phyloP scores from a whole-genome alignment of 1,284 basidiomycete genomes.

The Cutaneotrichosporon daszewskae region DNA sequence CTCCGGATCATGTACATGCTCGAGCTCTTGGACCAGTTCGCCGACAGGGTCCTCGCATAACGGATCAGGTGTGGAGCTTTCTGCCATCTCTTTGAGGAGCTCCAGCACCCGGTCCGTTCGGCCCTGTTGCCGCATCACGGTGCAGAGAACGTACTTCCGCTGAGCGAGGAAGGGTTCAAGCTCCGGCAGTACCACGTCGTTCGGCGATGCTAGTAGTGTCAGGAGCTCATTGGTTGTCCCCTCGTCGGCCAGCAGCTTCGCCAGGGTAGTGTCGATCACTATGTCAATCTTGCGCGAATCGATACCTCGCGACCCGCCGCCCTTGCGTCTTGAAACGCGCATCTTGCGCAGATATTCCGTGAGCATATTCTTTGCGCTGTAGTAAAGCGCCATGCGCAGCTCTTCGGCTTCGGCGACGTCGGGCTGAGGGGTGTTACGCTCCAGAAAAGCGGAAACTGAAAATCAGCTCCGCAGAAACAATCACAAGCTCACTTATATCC shows the following conservation, averaged over 20 bases:
- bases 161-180: slow-evolving; percentile 60
- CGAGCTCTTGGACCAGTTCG: slow-evolving; percentile 62
- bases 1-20: slow-evolving; percentile 56
- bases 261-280: slow-evolving; percentile 73
- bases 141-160: slow-evolving; percentile 61
- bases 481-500: slow-evolving; percentile 42
- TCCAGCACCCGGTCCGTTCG: slow-evolving; percentile 61
- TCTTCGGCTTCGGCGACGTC: slow-evolving; percentile 12
- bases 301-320: slow-evolving; percentile 32
- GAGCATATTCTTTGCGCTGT: slow-evolving; percentile 43
- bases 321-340: slow-evolving; percentile 40
- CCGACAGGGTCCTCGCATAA: slow-evolving; percentile 63
- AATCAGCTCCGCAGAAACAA: slow-evolving; percentile 10
- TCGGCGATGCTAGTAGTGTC: slow-evolving; percentile 57
- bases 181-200: slow-evolving; percentile 59
- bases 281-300: slow-evolving; percentile 46
- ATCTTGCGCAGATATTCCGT: slow-evolving; percentile 47
- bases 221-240: slow-evolving; percentile 61
- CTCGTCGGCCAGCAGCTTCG: slow-evolving; percentile 63
- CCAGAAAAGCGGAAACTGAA: slow-evolving; percentile 10
- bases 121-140: slow-evolving; percentile 58
- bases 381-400: slow-evolving; percentile 30
- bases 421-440: slow-evolving; percentile 3
- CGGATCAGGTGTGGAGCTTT: slow-evolving; percentile 62
- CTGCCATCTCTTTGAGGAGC: slow-evolving; percentile 63